Percentiles rank a stretch among this genome's conserved stretches.
phyloP scores from a whole-genome alignment of 768 basidiomycete species.

The Tylopilus rubrobrunneus region DNA sequence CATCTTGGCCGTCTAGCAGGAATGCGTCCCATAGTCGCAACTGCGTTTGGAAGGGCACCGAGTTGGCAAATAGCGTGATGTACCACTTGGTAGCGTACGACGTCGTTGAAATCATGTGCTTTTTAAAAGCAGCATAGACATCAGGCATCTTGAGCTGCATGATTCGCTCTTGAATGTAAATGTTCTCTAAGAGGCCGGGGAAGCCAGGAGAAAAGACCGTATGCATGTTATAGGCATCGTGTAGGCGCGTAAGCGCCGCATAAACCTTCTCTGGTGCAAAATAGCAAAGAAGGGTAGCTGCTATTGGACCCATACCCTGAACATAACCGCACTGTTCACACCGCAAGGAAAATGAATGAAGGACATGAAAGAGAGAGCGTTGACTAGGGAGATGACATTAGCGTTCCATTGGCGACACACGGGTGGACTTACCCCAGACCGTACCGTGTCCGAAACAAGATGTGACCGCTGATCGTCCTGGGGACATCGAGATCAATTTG shows the following conservation, averaged over 20 bases:
- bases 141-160: conserved; percentile 86
- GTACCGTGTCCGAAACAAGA: conserved; percentile 93
- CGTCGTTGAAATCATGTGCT: conserved; percentile 87
- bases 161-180: conserved; percentile 91
- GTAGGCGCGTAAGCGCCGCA: conserved; percentile 79
- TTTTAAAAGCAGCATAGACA: conserved; percentile 81
- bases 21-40: conserved; percentile 94
- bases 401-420: neutral
- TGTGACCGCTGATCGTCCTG: conserved; percentile 90
- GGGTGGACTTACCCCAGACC: conserved; percentile 76
- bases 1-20: conserved; percentile 83
- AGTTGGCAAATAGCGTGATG: conserved; percentile 95
- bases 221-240: conserved; percentile 86
- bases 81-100: conserved; percentile 99
- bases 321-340: conserved; percentile 91
- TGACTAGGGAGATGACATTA: conserved; percentile 51
- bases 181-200: conserved; percentile 91
- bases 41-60: conserved; percentile 93
- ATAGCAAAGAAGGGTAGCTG: conserved; percentile 91
- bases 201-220: conserved; percentile 90
- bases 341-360: conserved; percentile 86
- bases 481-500: conserved; percentile 99
- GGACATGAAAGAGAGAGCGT: conserved; percentile 90
- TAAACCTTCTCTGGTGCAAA: conserved; percentile 88
- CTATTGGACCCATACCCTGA: conserved; percentile 98